phyloP scores from a whole-genome alignment of 2,329 filamentous ascomycete species.

The Ceratocystis eucalypticola region DNA sequence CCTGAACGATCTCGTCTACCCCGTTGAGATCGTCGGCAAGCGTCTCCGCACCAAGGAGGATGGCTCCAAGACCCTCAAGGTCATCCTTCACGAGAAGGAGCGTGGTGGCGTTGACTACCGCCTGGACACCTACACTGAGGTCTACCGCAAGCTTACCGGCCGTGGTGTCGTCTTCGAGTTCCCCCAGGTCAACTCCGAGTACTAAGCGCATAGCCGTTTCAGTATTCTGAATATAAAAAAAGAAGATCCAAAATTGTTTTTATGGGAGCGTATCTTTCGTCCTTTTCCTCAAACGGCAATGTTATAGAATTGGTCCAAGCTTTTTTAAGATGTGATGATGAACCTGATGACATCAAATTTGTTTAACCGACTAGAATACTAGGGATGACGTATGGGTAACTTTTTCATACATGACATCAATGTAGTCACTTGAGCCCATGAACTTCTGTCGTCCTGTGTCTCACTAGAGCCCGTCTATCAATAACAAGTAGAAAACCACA shows the following conservation, averaged over 20 bases:
- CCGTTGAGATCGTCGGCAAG: constrained; percentile 99
- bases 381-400: constrained; percentile 19
- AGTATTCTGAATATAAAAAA: constrained; percentile 16
- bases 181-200: constrained; percentile 71
- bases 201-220: constrained; percentile 42
- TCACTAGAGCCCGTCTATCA: too few species aligned
- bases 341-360: constrained; percentile 8
- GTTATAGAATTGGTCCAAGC: constrained; percentile 10
- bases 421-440: constrained; percentile 18
- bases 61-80: constrained; percentile 95
- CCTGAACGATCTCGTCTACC: constrained; percentile 95
- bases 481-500: too few species aligned
- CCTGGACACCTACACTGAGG: constrained; percentile 98
- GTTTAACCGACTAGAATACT: constrained; percentile 7
- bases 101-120: constrained; percentile 97
- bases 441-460: not conserved
- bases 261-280: constrained; percentile 11
- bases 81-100: constrained; percentile 99
- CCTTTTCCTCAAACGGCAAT: constrained; percentile 6
- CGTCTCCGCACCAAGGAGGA: constrained; percentile 97
- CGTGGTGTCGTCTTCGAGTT: constrained; percentile 98
- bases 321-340: constrained; percentile 7
- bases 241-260: constrained; percentile 13
- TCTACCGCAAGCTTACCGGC: constrained; percentile 95
- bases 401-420: constrained; percentile 17